Base-by-base conservation (phyloP, 257 asterid species). In the Primulina huaijiensis region DNA sequence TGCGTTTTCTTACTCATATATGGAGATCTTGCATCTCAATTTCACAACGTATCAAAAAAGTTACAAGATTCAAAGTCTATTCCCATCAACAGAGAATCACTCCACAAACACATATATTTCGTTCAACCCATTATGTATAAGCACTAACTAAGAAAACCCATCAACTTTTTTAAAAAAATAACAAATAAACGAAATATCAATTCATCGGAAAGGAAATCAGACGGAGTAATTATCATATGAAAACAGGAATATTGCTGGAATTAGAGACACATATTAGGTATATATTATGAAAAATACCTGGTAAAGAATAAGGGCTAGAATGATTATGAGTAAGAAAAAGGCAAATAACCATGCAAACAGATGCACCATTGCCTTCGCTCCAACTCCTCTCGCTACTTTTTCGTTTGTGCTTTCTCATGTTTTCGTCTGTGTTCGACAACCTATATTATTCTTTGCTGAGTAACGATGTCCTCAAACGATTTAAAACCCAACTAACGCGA, bases 341-440 rank as follows among this genome's bases (percentile, higher is more conserved):
- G 92, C 86, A 61, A 86, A 60, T 35, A 87, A 72, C 97, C 97
- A 88, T 78, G 92, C 80, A 62, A 89, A 69, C 67, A 91, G 67
- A 82, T 87, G 92, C 75, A 61, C 86, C 96, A 89, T 89, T 74
- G 70, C 75, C 74, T 20, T 56, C 46, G 7, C 52, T 35, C 38
- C 17, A 25, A 25, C 33, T 23, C 46, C 38, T 57, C 59, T 50
- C 33, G 31, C 9, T 17, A 21, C 69, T 38, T 29, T 14, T 29
- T 50, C 56, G 34, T 30, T 46, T 23, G 25, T 23, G 25, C 25
- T 23, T 23, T 23, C 25, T 23, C 25, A 23, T 23, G 55, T 16
- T 46, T 3, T 46, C 20, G 6, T 16, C n/a, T 11, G 55, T 5
- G 57, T 50, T 5, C 20, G 57, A 50, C 6, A 50, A 50, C 4